Evolutionary conservation across 2,329 filamentous ascomycete genomes (phyloP).

Genomic region (Boeremia exigua): DNA sequence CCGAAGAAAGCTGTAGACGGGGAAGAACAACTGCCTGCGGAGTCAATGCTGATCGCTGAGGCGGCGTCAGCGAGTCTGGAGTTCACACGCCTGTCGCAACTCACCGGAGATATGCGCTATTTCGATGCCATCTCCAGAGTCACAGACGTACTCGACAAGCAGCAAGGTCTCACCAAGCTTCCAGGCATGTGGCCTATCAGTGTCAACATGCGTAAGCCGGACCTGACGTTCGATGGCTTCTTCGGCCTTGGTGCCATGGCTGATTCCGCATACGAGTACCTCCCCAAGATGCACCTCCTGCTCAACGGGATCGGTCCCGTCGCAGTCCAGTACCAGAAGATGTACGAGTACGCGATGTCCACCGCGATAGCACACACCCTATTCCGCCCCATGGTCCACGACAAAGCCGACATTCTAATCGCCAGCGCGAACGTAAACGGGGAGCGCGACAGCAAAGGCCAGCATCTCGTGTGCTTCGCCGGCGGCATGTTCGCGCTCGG

Average conservation of each 20-base stretch:
- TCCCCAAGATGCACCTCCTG: constrained; percentile 55
- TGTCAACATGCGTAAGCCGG: constrained; percentile 47
- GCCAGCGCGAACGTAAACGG: constrained; percentile 49
- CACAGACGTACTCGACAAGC: constrained; percentile 47
- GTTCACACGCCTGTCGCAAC: constrained; percentile 53
- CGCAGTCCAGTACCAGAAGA: constrained; percentile 57
- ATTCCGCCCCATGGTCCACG: constrained; percentile 58
- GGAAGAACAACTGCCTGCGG: constrained; percentile 46
- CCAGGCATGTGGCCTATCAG: constrained; percentile 57
- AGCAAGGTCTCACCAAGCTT: constrained; percentile 51
- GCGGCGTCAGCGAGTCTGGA: constrained; percentile 55
- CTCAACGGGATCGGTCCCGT: constrained; percentile 51
- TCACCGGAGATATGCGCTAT: constrained; percentile 53
- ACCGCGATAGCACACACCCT: constrained; percentile 54
- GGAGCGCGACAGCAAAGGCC: constrained; percentile 54
- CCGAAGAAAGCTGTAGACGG: constrained; percentile 45
- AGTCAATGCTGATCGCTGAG: constrained; percentile 52
- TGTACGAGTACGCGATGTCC: constrained; percentile 61
- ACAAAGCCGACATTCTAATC: constrained; percentile 55
- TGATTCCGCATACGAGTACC: constrained; percentile 48
- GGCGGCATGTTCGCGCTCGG: constrained; percentile 68
- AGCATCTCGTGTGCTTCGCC: constrained; percentile 65
- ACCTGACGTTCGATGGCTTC: constrained; percentile 49
- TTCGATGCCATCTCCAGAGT: constrained; percentile 55
- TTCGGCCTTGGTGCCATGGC: constrained; percentile 45